Base-by-base conservation (phyloP, 768 basidiomycete genomes). In the Hypholoma fasciculare region DNA sequence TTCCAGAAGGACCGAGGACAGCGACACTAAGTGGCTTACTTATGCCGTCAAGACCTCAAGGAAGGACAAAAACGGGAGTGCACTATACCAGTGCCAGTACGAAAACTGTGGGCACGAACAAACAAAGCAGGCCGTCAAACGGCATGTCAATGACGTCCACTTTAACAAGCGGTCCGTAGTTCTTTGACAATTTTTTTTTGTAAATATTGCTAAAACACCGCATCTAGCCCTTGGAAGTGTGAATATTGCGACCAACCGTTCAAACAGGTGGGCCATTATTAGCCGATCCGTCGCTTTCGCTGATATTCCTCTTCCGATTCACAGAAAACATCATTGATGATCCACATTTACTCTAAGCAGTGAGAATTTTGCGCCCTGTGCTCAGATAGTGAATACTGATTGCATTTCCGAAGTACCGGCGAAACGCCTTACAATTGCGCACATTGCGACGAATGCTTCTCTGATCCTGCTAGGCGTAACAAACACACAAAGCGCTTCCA, bases 101-200 rank as follows among this genome's bases (percentile, higher is more conserved):
- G 40, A 46, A 23, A 34, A 49, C 27, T 69, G 67, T 51, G 54
- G 51, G 3, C 65, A 69, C 49, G 49, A 49, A 9, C 65, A 61
- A 26, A 61, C 65, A 52, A 87, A 85, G 69, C 87, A 88, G 67
- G 76, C 87, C 39, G 84, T 89, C 55, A 87, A 87, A 68, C 79
- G 88, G 27, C 88, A 89, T 68, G 77, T 89, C 42, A 79, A 85
- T 68, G 82, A 82, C 13, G 82, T 80, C 16, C 88, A 89, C 66
- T 67, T 89, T 49, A 76, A 81, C 52, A 77, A 83, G 63, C 85
- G 83, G 88, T 84, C 58, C 59, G 84, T 36, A 19, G 16, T 42
- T 50, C 14, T 50, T 36, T 49, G 27, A 43, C 26, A 19, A 50
- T 49, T 27, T 30, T 23, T 23, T 26, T 7, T 20, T 37, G 2